Evolutionary conservation across 345 rosid species (phyloP), one percentile per base, ranked within the genome.

Genomic region (Toxicodendron radicans): DNA sequence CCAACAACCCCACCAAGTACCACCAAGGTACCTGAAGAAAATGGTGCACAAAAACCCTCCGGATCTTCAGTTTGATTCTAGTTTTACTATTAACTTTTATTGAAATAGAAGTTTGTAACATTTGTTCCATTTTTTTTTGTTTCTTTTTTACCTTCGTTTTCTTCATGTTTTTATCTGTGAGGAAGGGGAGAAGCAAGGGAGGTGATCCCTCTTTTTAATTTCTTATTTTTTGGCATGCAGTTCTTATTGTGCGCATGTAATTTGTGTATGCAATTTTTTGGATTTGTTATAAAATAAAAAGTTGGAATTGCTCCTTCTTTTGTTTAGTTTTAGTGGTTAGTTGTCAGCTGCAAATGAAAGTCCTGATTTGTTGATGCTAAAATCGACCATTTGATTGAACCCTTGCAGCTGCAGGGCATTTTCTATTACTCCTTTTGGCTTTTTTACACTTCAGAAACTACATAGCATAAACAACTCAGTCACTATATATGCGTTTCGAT

Each of bases 11-110:
- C 78, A 57, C 43, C 43, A 5, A 38, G 43, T 38, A 56, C 11
- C 21, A 24, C 62, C 14, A 32, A 78, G 7, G 52, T 12, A 33
- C 71, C 69, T 1, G 54, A 79, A 32, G 81, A 58, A 60, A 65
- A 69, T 62, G 81, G 38, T 38, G 77, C 78, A 75, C 56, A 63
- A 65, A 64, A 46, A 68, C 68, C 80, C 35, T 24, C 78, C 17
- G 10, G 21, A 60, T 59, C 71, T 41, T 65, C 82, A 12, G 72
- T 75, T 45, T 76, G 64, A 69, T 43, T 67, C 65, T 66, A 43
- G 75, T 57, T 24, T 27, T 24, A 17, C 61, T 38, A 5, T 32
- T 33, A 6, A 48, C 65, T 35, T 65, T 23, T 24, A 58, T 18
- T 12, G 12, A 33, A 18, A 43, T 58, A 12, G 33, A 53, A 66